Base-by-base conservation (phyloP, 345 rosid species). In the Corchorus capsularis region DNA sequence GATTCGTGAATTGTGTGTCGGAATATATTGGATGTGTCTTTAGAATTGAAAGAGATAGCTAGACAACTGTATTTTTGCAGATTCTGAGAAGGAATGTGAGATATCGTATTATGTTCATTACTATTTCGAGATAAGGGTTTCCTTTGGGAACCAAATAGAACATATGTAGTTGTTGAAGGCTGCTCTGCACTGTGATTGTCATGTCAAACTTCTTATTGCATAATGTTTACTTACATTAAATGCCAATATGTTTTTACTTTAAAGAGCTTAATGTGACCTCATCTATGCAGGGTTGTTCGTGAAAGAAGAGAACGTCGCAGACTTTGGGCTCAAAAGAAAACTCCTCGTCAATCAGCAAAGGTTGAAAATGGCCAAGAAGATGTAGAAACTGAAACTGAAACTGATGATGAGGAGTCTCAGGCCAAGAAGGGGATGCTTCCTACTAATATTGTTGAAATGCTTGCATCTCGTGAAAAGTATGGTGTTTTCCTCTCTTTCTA, bases 381-480 rank as follows among this genome's bases (percentile, higher is more conserved):
- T 13, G 82, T 61, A 19, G 94, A 86, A 74, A 20, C 79, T 8
- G 91, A 86, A 74, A 20, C 79, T 8, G 91, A 83, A 79, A 69
- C 82, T 32, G 78, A 84, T 32, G 78, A 84, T 67, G 77, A 84
- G 41, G 88, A 81, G 56, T 45, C 86, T 69, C 76, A 65, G n/a
- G 82, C 57, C 35, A 65, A 72, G 16, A 86, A 65, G 53, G 99
- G 92, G 50, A 90, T 95, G 91, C 99, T 95, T 81, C 94, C 98
- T 1, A 81, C 78, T 61, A 82, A 92, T 77, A 87, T 93, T 35
- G 93, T 96, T 41, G 83, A 90, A 69, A 77, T 92, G 81, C 98
- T 95, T 49, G 94, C 96, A 0, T 87, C 90, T 65, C 88, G 89
- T 12, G 94, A 95, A 77, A 95, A 88, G 98, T 95, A 89, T 67